Evolutionary conservation across 441 rosid genomes (phyloP).

Genomic region (Mallotus repandus): DNA sequence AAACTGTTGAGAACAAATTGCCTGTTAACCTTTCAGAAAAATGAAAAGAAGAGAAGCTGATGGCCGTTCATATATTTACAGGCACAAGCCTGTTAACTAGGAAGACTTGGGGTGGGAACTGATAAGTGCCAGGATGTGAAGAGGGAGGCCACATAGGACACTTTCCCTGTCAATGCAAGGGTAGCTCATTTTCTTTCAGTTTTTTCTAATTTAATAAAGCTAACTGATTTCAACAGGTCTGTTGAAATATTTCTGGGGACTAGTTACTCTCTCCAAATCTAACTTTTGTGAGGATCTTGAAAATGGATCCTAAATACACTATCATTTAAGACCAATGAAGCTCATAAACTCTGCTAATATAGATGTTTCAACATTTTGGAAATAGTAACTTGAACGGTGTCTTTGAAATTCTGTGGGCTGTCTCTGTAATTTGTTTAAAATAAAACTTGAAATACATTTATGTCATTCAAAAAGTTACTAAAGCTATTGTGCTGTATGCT

Average conservation of each 20-base stretch:
- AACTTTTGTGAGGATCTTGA: background rate
- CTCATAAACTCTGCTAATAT: too few relatives aligned
- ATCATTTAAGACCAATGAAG: background rate
- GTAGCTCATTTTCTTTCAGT: conserved; percentile 3
- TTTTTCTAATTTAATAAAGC: background rate
- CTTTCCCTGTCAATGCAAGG: background rate
- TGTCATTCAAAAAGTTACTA: too few relatives aligned
- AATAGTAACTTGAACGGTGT: too few relatives aligned
- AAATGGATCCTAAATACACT: background rate
- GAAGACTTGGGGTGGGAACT: background rate
- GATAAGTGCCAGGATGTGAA: background rate
- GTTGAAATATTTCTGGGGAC: background rate
- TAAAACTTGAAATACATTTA: too few relatives aligned
- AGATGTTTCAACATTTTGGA: too few relatives aligned
- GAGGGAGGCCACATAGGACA: background rate
- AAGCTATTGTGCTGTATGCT: too few relatives aligned
- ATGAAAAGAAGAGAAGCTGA: background rate
- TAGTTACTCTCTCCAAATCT: background rate
- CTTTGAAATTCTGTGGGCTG: too few relatives aligned
- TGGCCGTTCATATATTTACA: background rate
- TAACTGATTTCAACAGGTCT: background rate
- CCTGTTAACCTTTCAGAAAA: background rate
- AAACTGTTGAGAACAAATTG: background rate
- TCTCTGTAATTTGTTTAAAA: too few relatives aligned
- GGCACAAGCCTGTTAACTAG: background rate